Conservation (phyloP, 2,329 filamentous ascomycete species). For the Aspergillus luchuensis region DNA sequence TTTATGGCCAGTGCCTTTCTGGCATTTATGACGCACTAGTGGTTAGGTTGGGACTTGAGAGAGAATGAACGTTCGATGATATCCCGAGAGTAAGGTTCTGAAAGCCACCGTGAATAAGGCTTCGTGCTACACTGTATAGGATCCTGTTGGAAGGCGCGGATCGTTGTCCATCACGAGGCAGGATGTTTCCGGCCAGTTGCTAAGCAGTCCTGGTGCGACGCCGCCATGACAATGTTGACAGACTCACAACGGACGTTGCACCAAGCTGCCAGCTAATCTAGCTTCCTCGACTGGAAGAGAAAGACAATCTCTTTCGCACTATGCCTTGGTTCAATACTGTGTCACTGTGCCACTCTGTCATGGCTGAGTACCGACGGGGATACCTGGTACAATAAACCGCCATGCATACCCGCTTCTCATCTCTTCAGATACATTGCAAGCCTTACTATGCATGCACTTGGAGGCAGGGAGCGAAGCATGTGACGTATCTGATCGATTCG, state of each 20-base stretch:
- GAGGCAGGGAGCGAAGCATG: not conserved
- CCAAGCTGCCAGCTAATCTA: not conserved
- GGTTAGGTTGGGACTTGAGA: slow-evolving; percentile 3
- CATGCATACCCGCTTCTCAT: not conserved
- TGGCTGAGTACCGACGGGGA: not conserved
- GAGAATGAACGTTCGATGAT: not conserved
- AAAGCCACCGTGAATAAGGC: not conserved
- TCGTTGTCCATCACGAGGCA: not conserved
- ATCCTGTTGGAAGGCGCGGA: not conserved
- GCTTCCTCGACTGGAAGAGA: not conserved
- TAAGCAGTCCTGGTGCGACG: not conserved
- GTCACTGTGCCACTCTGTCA: not conserved
- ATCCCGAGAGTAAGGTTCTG: not conserved
- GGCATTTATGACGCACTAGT: slow-evolving; percentile 2
- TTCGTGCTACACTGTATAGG: not conserved
- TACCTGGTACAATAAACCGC: slow-evolving; percentile 2
- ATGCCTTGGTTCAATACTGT: not conserved
- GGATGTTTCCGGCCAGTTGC: not conserved
- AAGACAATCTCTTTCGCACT: not conserved
- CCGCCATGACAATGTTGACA: not conserved
- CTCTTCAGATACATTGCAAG: not conserved
- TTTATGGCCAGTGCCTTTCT: not conserved
- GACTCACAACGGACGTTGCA: not conserved
- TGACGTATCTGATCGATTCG: not conserved
- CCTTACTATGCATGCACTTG: not conserved